These are phyloP conservation scores for Rosa multiflora DNA, from an alignment of 306 rosid genomes.

Conservation along the genomic window DNA sequence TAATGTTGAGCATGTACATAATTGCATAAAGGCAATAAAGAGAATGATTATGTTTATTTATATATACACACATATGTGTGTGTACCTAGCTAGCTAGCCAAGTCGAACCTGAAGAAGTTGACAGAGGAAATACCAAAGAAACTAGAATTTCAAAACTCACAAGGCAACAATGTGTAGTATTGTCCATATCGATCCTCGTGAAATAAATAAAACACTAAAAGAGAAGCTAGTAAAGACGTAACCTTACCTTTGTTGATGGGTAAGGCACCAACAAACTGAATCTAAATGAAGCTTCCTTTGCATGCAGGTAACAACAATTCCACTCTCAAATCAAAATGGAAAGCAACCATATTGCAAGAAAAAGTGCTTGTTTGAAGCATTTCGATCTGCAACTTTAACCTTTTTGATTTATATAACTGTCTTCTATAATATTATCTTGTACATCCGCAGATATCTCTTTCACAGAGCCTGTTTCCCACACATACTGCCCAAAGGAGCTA, in stretches of 20 bases:
- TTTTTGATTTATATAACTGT: neutral
- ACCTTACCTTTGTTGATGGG: conserved; percentile 15
- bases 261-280: conserved; percentile 14
- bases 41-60: conserved; percentile 3
- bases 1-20: conserved; percentile 17
- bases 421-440: neutral
- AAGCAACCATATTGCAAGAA: conserved; percentile 18
- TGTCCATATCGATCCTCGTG: conserved; percentile 25
- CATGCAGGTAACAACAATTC: conserved; percentile 26
- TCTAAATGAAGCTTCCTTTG: conserved; percentile 34
- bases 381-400: conserved; percentile 13
- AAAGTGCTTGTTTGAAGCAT: conserved; percentile 24
- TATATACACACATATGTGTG: neutral
- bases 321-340: conserved; percentile 14
- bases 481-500: neutral
- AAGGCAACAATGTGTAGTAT: conserved; percentile 20
- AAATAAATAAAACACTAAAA: conserved; percentile 8
- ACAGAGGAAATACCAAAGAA: conserved; percentile 40
- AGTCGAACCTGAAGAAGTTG: conserved; percentile 21
- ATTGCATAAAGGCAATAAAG: conserved; percentile 28
- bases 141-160: conserved; percentile 12
- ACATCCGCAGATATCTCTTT: neutral
- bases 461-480: neutral
- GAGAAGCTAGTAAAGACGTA: conserved; percentile 6
- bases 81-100: neutral